Percentiles rank a stretch among this genome's conserved stretches.
These are phyloP conservation scores for Carpinus fangiana DNA, from an alignment of 306 rosid genomes.

Conservation along the genomic window DNA sequence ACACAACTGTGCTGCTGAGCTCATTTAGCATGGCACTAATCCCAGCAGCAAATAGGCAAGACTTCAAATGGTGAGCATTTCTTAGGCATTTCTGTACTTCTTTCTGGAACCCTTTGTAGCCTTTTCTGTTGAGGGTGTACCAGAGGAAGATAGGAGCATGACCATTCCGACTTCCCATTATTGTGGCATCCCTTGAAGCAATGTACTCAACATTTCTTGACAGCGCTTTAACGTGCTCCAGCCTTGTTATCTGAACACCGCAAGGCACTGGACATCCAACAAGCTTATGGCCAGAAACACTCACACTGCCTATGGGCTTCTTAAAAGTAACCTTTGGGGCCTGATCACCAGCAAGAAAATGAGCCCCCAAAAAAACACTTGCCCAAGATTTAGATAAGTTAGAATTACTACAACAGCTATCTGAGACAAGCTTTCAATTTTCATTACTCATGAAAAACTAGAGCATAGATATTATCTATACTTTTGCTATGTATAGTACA, in stretches of 20 bases:
- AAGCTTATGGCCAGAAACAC: constrained; percentile 64
- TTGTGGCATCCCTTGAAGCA: constrained; percentile 72
- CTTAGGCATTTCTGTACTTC: constrained; percentile 67
- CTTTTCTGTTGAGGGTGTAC: constrained; percentile 61
- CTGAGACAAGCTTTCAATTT: neutral
- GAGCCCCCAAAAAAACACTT: neutral
- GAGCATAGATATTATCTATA: neutral
- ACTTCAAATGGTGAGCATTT: constrained; percentile 61
- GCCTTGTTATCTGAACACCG: constrained; percentile 54
- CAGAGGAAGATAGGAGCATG: constrained; percentile 74
- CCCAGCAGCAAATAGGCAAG: constrained; percentile 36
- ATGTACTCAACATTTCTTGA: constrained; percentile 63
- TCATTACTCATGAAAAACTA: neutral
- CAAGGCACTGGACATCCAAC: constrained; percentile 67
- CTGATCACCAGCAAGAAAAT: constrained; percentile 31
- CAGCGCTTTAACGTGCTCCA: constrained; percentile 50
- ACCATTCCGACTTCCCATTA: constrained; percentile 74
- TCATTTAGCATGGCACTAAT: constrained; percentile 70
- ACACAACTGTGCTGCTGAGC: constrained; percentile 61
- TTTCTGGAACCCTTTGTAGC: constrained; percentile 58
- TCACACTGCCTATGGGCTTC: constrained; percentile 51
- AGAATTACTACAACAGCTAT: neutral
- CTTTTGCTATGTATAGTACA: neutral
- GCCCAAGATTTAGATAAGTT: neutral
- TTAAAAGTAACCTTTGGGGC: constrained; percentile 60